Conservation (phyloP, 164 flowering plant genomes). For the Akebia trifoliata region DNA sequence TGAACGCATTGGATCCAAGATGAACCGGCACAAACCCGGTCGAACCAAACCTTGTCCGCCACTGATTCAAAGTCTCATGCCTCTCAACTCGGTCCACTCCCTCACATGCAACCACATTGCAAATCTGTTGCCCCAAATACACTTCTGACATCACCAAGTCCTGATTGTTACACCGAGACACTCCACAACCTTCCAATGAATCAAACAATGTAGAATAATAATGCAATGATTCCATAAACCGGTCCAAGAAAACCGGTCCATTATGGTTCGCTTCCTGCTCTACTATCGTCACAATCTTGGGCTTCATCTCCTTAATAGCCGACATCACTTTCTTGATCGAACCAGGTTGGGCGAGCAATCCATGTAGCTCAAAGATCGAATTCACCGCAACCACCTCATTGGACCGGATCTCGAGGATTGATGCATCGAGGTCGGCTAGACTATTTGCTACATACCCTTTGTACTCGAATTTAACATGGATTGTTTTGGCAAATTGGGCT, state of each 20-base stretch:
- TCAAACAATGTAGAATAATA: conserved; percentile 74
- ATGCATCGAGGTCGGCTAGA: conserved; percentile 55
- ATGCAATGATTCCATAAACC: conserved; percentile 63
- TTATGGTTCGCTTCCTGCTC: conserved; percentile 83
- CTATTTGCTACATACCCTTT: conserved; percentile 43
- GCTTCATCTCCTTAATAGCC: conserved; percentile 42
- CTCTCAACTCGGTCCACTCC: conserved; percentile 68
- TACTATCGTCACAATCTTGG: conserved; percentile 61
- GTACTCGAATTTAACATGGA: conserved; percentile 57
- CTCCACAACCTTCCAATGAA: conserved; percentile 55
- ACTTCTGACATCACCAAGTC: conserved; percentile 67
- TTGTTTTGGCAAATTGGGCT: conserved; percentile 53
- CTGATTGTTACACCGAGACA: conserved; percentile 25
- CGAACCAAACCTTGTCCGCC: conserved; percentile 44
- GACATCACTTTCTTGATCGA: conserved; percentile 50
- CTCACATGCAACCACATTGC: conserved; percentile 75
- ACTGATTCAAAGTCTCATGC: conserved; percentile 61
- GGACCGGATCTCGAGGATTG: conserved; percentile 40
- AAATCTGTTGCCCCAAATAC: conserved; percentile 69
- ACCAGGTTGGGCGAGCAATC: conserved; percentile 50
- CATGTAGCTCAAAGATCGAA: conserved; percentile 70
- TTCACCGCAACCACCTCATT: conserved; percentile 64
- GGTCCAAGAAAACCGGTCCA: conserved; percentile 55
- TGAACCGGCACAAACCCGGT: conserved; percentile 64
- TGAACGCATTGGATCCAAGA: conserved; percentile 70